Percentiles rank a stretch among this genome's conserved stretches.
These are phyloP conservation scores for Acanthamoeba divionensis DNA, from an alignment of 208 protist species.

Conservation along the genomic window DNA sequence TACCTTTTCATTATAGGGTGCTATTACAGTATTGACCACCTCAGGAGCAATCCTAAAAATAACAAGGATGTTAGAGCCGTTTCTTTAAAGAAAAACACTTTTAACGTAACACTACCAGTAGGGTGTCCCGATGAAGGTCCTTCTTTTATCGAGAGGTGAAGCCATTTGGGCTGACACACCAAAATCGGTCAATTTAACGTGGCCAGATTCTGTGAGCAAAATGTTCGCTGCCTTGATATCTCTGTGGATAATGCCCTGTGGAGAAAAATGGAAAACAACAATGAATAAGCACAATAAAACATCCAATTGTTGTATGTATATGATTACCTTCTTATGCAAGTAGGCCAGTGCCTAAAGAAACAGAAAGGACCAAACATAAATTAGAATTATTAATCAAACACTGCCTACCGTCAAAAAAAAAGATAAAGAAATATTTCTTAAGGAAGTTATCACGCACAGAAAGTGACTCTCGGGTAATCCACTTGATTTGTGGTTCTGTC, in stretches of 20 bases:
- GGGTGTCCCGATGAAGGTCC: constrained; percentile 77
- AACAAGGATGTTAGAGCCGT: too few species aligned
- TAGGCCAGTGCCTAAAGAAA: constrained; percentile 32
- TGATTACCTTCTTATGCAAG: constrained; percentile 6
- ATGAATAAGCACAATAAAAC: too few species aligned
- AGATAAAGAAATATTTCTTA: too few species aligned
- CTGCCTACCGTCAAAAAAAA: too few species aligned
- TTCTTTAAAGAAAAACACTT: not conserved
- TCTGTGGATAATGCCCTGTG: constrained; percentile 71
- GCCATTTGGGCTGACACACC: constrained; percentile 85
- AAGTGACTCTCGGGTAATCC: not conserved
- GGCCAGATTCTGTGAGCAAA: constrained; percentile 54
- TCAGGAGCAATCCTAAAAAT: constrained; percentile 30
- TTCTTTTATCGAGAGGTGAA: constrained; percentile 81
- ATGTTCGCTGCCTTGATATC: constrained; percentile 77
- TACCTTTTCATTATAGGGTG: constrained; percentile 33
- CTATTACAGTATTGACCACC: constrained; percentile 38
- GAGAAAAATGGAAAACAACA: not conserved
- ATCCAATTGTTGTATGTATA: too few species aligned
- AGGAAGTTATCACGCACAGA: too few species aligned
- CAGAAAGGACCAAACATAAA: too few species aligned
- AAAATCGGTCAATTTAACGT: constrained; percentile 69
- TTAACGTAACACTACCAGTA: constrained; percentile 77
- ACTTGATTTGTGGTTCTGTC: not conserved
- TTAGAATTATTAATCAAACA: too few species aligned